Conservation (phyloP, 106 monocot genomes). For the Apostasia ramifera region DNA sequence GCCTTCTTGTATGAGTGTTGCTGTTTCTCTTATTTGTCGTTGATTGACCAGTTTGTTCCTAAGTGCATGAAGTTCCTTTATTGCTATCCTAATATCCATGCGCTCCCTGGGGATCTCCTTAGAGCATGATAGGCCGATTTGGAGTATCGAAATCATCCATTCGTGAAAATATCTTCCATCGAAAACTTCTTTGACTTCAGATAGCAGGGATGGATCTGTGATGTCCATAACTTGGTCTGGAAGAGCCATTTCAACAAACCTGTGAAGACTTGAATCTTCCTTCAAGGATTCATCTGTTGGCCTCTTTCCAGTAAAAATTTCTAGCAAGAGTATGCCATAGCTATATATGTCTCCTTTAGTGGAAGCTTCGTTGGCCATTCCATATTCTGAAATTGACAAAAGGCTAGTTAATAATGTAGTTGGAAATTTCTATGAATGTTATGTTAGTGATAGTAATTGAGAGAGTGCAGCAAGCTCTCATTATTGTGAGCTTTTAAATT, state of each 20-base stretch:
- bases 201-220: neutral
- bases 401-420: too few relatives aligned
- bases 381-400: constrained; percentile 9
- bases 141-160: neutral
- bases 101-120: constrained; percentile 4
- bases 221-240: neutral
- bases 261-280: neutral
- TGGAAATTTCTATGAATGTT: too few relatives aligned
- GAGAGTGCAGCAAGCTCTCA: too few relatives aligned
- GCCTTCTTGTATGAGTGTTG: too few relatives aligned
- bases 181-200: too few relatives aligned
- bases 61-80: constrained; percentile 2
- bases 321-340: constrained; percentile 16
- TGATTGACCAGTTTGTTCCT: neutral
- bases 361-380: constrained; percentile 7
- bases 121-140: constrained; percentile 12
- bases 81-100: neutral
- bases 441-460: too few relatives aligned
- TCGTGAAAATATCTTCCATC: neutral
- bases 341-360: constrained; percentile 21
- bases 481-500: too few relatives aligned
- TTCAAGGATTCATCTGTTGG: constrained; percentile 15
- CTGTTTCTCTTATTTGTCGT: too few relatives aligned
- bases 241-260: neutral
- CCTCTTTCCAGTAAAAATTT: constrained; percentile 17